Evolutionary conservation across 164 flowering plant species (phyloP), one percentile per base, ranked within the genome.

Genomic region (Taxillus chinensis): DNA sequence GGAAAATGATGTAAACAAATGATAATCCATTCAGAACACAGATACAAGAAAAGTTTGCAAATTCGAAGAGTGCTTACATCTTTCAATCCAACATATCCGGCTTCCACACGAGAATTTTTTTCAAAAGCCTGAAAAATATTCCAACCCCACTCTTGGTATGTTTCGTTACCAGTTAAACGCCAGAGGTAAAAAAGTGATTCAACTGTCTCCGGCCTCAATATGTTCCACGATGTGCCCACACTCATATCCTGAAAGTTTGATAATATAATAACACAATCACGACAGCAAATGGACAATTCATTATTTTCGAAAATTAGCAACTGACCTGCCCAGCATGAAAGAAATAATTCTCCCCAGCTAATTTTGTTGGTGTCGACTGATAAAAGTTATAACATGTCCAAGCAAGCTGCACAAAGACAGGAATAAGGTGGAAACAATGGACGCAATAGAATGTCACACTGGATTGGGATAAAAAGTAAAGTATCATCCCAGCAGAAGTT

Each of bases 61-160:
- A 27, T 27, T 62, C 41, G 37, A 63, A 40, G 49, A 55, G 55
- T 45, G 55, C 97, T 83, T 80, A 95, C 99, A 85, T 95, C 99
- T 74, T 84, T 86, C 57, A 95, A 75, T 56, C 99, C 99, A 59
- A 95, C 99, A 78, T 95, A 95, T 72, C 99, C 99, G 0, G 96
- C 70, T 50, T 91, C 96, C 42, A 74, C 61, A 39, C 98, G 93
- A 15, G 92, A 95, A 70, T 91, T 86, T 84, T 82, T 91, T 73
- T 95, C 99, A 75, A 95, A 95, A 65, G 99, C 99, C 83, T 89
- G 89, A 62, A 95, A 95, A 62, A 91, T 95, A 67, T 91, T 86
- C 99, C 99, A 95, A 64, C 99, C 99, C 98, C 99, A 95, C 46
- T 95, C 99, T 77, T 86, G 82, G 73, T 91, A 95, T 55, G 99